phyloP scores from a whole-genome alignment of 257 asterid species.

The Fraxinus cuspidata region DNA sequence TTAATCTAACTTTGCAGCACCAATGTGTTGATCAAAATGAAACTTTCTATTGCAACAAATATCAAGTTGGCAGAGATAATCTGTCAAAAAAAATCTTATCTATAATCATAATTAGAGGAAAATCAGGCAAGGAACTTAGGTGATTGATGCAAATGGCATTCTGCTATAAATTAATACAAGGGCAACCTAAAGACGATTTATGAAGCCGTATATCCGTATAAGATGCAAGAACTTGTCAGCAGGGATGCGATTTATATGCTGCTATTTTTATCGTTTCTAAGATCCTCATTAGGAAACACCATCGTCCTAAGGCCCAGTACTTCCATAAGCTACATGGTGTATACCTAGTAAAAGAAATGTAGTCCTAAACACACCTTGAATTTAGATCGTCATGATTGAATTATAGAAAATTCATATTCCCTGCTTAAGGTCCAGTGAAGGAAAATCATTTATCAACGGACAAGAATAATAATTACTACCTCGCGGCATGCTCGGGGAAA shows the following conservation, averaged over 20 bases:
- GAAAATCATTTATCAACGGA: not conserved
- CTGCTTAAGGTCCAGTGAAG: not conserved
- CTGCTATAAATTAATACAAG: not conserved
- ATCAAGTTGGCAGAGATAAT: not conserved
- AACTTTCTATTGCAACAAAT: not conserved
- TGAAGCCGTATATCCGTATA: not conserved
- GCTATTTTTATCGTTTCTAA: not conserved
- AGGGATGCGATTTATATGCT: not conserved
- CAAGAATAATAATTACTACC: constrained; percentile 32
- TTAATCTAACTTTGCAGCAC: not conserved
- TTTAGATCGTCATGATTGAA: not conserved
- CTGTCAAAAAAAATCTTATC: not conserved
- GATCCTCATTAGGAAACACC: not conserved
- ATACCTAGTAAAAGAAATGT: not conserved
- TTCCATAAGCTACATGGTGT: not conserved
- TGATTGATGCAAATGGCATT: not conserved
- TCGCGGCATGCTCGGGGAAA: constrained; percentile 65
- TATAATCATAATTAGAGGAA: not conserved
- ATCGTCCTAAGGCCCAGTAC: not conserved
- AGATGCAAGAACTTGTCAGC: not conserved
- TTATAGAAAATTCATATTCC: not conserved
- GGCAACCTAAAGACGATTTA: not conserved
- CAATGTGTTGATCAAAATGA: not conserved
- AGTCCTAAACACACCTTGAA: not conserved
- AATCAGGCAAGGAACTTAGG: not conserved